Base-by-base conservation (phyloP, 257 asterid species). In the Solanum pennellii region DNA sequence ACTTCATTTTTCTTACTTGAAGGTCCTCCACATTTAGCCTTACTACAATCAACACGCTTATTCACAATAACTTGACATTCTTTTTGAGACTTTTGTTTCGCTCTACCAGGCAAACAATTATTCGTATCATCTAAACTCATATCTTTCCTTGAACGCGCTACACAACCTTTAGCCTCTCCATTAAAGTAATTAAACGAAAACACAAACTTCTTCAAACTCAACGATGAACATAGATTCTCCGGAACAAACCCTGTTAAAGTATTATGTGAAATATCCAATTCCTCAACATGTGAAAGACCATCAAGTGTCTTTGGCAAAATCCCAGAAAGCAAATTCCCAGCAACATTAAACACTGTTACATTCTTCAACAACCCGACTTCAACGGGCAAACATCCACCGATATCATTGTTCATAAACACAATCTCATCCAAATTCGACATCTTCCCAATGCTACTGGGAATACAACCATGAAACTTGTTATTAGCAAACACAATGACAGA, bases 381-480 rank as follows among this genome's bases (percentile, higher is more conserved):
- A 2, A 86, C 14, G n/a, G 92, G 90, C 60, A 91, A 77, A 75
- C 93, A 56, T 18, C 62, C 62, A 56, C 62, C 62, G 3, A 56
- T 10, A 56, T 56, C 62, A 56, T 56, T 56, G 62, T 56, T 56
- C 62, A 56, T 56, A 3, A 56, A 56, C 39, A 85, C 13, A 7
- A 91, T 76, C 69, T 91, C 90, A 11, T 89, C 88, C 89, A 90
- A 87, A 82, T 76, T 88, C 45, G 52, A 82, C 93, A 90, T 91
- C 29, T 87, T 87, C 27, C 90, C 92, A 35, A 91, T 83, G 87
- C 83, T 88, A 6, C 44, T 77, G 0, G 93, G 93, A 86, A 91
- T 91, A 90, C 92, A 87, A 8, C 93, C 91, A 12, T 87, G 72
- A 23, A 91, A 88, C 29, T 88, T 52, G 85, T 91, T 91, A 82